Conservation (phyloP, 371 early-diverging fungal species). For the Mortierella sp. region DNA sequence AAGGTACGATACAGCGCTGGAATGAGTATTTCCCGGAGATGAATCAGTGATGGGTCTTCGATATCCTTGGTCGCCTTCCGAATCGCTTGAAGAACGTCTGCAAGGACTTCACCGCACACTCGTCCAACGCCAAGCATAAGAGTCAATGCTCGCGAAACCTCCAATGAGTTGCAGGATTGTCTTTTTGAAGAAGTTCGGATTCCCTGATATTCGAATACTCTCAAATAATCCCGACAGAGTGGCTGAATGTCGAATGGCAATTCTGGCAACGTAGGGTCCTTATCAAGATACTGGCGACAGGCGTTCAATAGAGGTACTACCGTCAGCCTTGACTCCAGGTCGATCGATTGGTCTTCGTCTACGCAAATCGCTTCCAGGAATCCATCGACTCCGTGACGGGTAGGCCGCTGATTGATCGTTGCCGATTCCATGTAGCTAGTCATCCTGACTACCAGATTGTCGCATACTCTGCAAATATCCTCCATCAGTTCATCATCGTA, state of each 20-base stretch:
- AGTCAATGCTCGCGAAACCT: conserved; percentile 1
- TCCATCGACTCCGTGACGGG: not conserved
- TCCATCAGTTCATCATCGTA: conserved; percentile 10
- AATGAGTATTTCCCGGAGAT: not conserved
- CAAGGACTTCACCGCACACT: conserved; percentile 27
- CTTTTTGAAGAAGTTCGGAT: not conserved
- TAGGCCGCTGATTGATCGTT: not conserved
- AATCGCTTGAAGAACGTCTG: conserved; percentile 24
- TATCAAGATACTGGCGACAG: conserved; percentile 11
- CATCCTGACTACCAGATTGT: conserved; percentile 11
- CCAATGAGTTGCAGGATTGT: too few relatives aligned
- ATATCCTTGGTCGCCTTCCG: not conserved
- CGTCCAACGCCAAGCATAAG: conserved; percentile 18
- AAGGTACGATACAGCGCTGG: conserved; percentile 35
- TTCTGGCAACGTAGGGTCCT: not conserved
- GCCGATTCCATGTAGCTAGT: not conserved
- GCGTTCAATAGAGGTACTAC: conserved; percentile 14
- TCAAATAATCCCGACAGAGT: conserved; percentile 19
- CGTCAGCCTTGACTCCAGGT: conserved; percentile 27
- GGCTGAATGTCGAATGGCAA: conserved; percentile 16
- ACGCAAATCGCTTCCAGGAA: not conserved
- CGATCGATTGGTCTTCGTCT: not conserved
- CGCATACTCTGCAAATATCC: conserved; percentile 25
- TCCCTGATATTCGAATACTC: conserved; percentile 3
- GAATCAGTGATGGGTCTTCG: not conserved